Base-by-base conservation (phyloP, 176 grass and related monocot genomes). In the Aegilops longissima region DNA sequence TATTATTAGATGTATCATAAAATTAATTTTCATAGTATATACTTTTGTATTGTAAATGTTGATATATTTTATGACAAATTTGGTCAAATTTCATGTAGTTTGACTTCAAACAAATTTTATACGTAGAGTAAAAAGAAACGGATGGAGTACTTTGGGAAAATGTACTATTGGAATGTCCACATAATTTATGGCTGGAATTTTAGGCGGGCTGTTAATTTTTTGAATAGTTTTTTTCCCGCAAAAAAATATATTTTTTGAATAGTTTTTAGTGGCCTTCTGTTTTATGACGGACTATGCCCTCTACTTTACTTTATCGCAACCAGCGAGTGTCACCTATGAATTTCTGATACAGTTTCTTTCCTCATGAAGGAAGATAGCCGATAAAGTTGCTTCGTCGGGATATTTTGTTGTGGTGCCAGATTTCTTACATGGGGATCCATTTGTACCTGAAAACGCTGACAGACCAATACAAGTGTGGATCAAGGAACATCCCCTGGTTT, bases 371-470 rank as follows among this genome's bases (percentile, higher is more conserved):
- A 93, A 93, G 78, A 81, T 97, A 78, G 92, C 95, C 47, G 90
- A 97, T 64, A 91, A 92, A 84, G 82, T 93, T 78, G 90, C 95
- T 30, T 86, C 68, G 16, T 85, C 78, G 24, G 90, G 92, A 33
- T 95, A 85, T 86, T 91, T 84, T 79, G 95, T 88, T 30, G 88
- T 93, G 74, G 95, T 95, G 18, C 92, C 92, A 51, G 95, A 97
- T 91, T 92, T 97, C 70, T 61, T 93, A 8, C 84, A 93, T 75
- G 95, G 90, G 36, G 95, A 97, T 70, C 81, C 90, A 72, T 91
- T 25, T 12, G 17, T 16, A 49, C 80, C 75, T 81, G 84, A 94
- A 21, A 92, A 92, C 87, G 34, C 82, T 16, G 84, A 83, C 68
- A 88, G 18, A 56, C 87, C 89, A 3, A 14, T 92, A 40, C 42